Base-by-base conservation (phyloP, 2,329 filamentous ascomycete species). In the Penicillium expansum region DNA sequence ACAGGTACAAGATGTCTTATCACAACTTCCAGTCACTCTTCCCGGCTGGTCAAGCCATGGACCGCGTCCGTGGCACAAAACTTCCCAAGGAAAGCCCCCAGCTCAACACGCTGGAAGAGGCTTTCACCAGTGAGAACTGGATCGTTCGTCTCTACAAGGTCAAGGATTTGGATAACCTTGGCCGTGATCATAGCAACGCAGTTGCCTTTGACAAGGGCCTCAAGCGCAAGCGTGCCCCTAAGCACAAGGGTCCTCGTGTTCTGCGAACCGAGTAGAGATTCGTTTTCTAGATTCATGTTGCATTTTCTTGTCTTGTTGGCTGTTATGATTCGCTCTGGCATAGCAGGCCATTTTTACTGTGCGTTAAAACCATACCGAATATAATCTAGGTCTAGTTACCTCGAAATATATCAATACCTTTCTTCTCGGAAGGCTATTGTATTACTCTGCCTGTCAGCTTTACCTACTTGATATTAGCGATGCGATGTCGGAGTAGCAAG, bases 131-230 rank as follows among this genome's bases (percentile, higher is more conserved):
- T 71, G 94, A 99, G 82, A 99, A 99, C 83, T 99, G 94, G 94
- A 99, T 99, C 76, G 97, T 99, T 73, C 86, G 94, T 63, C 97
- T 99, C 71, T 99, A 97, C 84, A 99, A 99, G 83, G 94, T 99
- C 79, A 99, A 99, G 82, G 92, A 96, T 69, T 86, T 97, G 58
- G 94, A 99, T 80, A 97, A 97, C 75, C 82, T 99, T 64, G 93
- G 92, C 54, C 86, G 94, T 73, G 91, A 96, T 69, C 93, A 97
- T 72, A 84, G 84, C 62, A 83, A 79, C 64, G 85, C 83, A 1
- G 77, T 79, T 49, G 75, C 78, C 42, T 79, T 81, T 68, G 80
- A 82, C 55, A 77, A 77, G 51, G 81, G 80, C 20, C 77, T 79
- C 58, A 82, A 82, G 73, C 81, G 80, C 69, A 80, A 78, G 71